phyloP scores from a whole-genome alignment of 345 rosid genomes.

The Capsella bursapastoris region DNA sequence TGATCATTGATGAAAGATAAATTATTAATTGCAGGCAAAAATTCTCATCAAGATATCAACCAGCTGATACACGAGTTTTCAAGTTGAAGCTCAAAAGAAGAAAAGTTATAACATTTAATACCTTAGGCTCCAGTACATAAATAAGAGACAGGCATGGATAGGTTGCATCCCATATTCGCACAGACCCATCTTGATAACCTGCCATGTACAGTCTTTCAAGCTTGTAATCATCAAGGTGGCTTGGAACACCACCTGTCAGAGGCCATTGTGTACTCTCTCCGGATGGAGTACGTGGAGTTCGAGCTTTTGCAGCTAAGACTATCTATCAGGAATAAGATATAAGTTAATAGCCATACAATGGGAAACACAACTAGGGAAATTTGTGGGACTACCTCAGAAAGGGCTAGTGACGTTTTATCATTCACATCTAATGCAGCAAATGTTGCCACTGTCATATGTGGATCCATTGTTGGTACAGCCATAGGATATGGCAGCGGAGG shows the following conservation, averaged over 20 bases:
- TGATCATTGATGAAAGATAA: slow-evolving; percentile 46
- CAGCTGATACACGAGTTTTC: slow-evolving; percentile 10
- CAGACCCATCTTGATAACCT: slow-evolving; percentile 87
- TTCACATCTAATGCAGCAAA: slow-evolving; percentile 49
- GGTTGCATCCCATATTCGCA: slow-evolving; percentile 83
- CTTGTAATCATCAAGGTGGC: slow-evolving; percentile 56
- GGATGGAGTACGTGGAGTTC: slow-evolving; percentile 45
- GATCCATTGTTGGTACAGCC: slow-evolving; percentile 65
- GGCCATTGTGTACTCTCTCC: slow-evolving; percentile 64
- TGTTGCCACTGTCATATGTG: slow-evolving; percentile 61
- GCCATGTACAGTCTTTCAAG: slow-evolving; percentile 75
- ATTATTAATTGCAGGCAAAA: not conserved
- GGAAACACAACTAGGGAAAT: slow-evolving; percentile 24
- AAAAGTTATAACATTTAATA: slow-evolving; percentile 37
- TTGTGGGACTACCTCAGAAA: slow-evolving; percentile 61
- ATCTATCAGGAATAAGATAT: slow-evolving; percentile 53
- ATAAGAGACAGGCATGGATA: slow-evolving; percentile 65
- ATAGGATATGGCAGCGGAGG: slow-evolving; percentile 59
- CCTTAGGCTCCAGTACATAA: slow-evolving; percentile 61
- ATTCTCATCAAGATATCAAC: slow-evolving; percentile 25
- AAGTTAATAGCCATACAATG: slow-evolving; percentile 28
- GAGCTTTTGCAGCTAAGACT: slow-evolving; percentile 61
- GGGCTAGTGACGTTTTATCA: slow-evolving; percentile 50
- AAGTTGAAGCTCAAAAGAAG: slow-evolving; percentile 37
- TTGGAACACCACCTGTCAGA: slow-evolving; percentile 79